phyloP scores from a whole-genome alignment of 164 flowering plant genomes.

The Aristolochia fimbriata region DNA sequence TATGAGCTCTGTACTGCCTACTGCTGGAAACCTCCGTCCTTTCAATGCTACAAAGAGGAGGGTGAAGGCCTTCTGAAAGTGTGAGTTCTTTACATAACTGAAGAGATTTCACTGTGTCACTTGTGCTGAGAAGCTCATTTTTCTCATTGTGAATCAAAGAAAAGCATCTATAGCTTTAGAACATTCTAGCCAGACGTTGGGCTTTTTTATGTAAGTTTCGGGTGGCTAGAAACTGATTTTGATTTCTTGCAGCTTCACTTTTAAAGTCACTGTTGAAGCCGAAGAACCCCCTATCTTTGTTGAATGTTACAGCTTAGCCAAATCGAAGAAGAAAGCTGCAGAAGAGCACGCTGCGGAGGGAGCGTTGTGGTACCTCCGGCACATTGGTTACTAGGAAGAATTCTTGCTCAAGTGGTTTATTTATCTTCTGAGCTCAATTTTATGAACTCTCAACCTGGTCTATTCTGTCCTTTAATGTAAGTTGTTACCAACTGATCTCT shows the following conservation, averaged over 20 bases:
- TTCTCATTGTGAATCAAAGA: too few species aligned
- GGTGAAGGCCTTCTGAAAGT: slow-evolving; percentile 61
- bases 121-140: too few species aligned
- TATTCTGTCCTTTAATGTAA: too few species aligned
- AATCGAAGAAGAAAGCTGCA: slow-evolving; percentile 51
- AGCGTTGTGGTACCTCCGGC: slow-evolving; percentile 60
- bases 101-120: too few species aligned
- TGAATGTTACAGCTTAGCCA: slow-evolving; percentile 55
- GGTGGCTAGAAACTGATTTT: neutral
- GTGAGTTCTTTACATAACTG: slow-evolving; percentile 34
- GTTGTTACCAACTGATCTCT: too few species aligned
- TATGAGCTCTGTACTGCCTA: slow-evolving; percentile 58
- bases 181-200: too few species aligned
- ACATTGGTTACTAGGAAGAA: slow-evolving; percentile 16
- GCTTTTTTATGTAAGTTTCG: too few species aligned
- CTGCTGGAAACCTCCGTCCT: slow-evolving; percentile 57
- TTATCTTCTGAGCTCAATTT: too few species aligned
- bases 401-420: too few species aligned
- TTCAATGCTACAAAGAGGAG: slow-evolving; percentile 64
- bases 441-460: too few species aligned
- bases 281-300: slow-evolving; percentile 28
- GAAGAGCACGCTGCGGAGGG: slow-evolving; percentile 80
- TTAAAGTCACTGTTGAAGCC: slow-evolving; percentile 48
- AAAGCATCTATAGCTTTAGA: too few species aligned
- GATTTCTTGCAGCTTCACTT: slow-evolving; percentile 45